phyloP scores from a whole-genome alignment of 805 yeast species.

The Metschnikowia hibisci region DNA sequence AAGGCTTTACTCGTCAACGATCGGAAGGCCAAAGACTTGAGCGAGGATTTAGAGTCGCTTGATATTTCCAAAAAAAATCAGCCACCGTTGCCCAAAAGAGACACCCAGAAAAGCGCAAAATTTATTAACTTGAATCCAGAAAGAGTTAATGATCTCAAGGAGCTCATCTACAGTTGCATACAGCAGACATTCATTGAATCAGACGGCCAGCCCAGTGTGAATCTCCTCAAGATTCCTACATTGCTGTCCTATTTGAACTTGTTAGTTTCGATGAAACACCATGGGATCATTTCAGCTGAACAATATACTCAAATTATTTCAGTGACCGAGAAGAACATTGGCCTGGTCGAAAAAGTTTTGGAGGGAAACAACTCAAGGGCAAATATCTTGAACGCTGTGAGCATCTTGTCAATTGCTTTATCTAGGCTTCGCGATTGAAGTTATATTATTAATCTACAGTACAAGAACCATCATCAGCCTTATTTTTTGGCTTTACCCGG shows the following conservation, averaged over 20 bases:
- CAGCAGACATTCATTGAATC: slow-evolving; percentile 30
- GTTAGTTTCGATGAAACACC: slow-evolving; percentile 31
- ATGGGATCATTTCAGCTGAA: slow-evolving; percentile 17
- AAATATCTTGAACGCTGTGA: slow-evolving; percentile 29
- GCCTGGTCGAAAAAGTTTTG: slow-evolving; percentile 19
- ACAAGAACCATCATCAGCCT: neutral
- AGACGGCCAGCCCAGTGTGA: slow-evolving; percentile 18
- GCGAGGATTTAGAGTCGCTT: slow-evolving; percentile 12
- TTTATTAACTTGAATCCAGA: slow-evolving; percentile 42
- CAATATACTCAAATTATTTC: slow-evolving; percentile 15
- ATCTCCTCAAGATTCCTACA: slow-evolving; percentile 33
- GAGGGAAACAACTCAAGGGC: slow-evolving; percentile 15
- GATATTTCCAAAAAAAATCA: slow-evolving; percentile 21
- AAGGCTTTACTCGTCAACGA: slow-evolving; percentile 53
- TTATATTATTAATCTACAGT: neutral
- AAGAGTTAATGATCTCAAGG: slow-evolving; percentile 41
- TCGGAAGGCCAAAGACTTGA: slow-evolving; percentile 11
- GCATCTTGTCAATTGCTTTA: slow-evolving; percentile 31
- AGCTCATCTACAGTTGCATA: slow-evolving; percentile 37
- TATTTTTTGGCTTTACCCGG: slow-evolving; percentile 25
- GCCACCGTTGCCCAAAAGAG: slow-evolving; percentile 21
- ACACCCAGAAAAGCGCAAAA: slow-evolving; percentile 23
- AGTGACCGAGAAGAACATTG: slow-evolving; percentile 16
- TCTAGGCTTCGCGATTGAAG: slow-evolving; percentile 26
- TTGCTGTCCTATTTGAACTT: slow-evolving; percentile 58